Evolutionary conservation across 202 grass and related monocot genomes (phyloP).

Genomic region (Musa balbisiana): DNA sequence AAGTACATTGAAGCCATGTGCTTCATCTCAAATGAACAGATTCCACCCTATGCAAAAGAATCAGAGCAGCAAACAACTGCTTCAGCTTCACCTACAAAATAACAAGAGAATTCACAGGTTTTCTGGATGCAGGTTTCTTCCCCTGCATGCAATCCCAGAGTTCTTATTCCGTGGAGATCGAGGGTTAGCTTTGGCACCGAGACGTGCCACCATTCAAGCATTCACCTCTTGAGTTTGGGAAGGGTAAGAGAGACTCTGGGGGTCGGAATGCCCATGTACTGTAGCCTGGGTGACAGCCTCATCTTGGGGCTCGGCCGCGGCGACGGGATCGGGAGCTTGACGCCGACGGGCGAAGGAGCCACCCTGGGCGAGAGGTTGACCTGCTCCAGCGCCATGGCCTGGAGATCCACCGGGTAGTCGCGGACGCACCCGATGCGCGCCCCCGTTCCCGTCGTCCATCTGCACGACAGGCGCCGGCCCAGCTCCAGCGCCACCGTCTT

Average conservation of each 20-base stretch:
- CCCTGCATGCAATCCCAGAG: too few species aligned
- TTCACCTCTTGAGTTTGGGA: constrained; percentile 34
- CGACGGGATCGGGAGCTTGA: constrained; percentile 57
- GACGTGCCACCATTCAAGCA: constrained; percentile 23
- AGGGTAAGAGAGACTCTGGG: constrained; percentile 60
- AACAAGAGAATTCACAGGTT: neutral
- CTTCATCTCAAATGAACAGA: neutral
- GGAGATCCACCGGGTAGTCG: constrained; percentile 67
- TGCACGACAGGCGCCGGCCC: constrained; percentile 43
- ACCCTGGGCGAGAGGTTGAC: constrained; percentile 77
- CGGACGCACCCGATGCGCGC: constrained; percentile 77
- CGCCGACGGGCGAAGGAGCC: constrained; percentile 33
- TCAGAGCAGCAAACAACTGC: too few species aligned
- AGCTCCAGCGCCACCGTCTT: neutral
- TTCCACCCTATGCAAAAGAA: too few species aligned
- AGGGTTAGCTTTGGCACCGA: neutral
- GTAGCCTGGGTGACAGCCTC: constrained; percentile 61
- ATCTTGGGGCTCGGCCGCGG: constrained; percentile 64
- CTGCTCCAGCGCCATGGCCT: constrained; percentile 77
- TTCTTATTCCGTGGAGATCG: constrained; percentile 1
- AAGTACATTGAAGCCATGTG: neutral
- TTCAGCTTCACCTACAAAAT: neutral
- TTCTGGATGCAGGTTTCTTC: neutral
- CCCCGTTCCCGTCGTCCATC: constrained; percentile 51
- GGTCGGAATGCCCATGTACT: constrained; percentile 74